Evolutionary conservation across 805 yeast species (phyloP), one percentile per base, ranked within the genome.

Genomic region (Ascoidea tarda): DNA sequence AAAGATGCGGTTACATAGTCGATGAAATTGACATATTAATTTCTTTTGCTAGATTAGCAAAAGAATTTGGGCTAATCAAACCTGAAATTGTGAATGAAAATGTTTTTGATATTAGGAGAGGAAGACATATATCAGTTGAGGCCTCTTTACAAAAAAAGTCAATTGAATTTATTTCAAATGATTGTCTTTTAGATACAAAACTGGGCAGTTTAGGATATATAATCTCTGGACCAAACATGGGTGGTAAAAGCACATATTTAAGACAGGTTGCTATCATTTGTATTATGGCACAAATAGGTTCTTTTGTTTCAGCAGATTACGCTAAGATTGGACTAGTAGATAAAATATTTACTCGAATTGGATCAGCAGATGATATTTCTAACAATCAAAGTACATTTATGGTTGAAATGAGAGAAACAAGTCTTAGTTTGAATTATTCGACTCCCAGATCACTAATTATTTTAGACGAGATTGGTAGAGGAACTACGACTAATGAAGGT

Each of bases 201-300:
- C 28, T 21, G 28, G 52, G 58, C 6, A 58, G 62, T 5, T 57
- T 66, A 5, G 61, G 76, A 1, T 75, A 86, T 71, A 72, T 87
- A 16, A 78, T 87, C n/a, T 84, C 95, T 0, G 96, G 96, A 0
- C 96, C 96, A 0, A 87, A 87, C 61, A 84, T 84, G 91, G 91
- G 91, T 5, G 93, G 93, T 6, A 85, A 85, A 61, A 82, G 89
- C 5, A 82, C 89, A 1, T 84, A 79, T 60, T 73, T 85, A 47
- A 74, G 87, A 55, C 90, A 84, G 53, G 79, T 83, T 59, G 93
- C 90, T 0, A 62, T 84, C 5, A 74, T 83, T 48, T 79, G 76
- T 2, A 79, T 85, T 32, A 66, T 85, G 68, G 80, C 86, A 0
- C 95, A 85, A 62, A 77, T 83, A 50, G 95, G 95, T 0, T 77